A percentile compares a stretch with the other conserved stretches of the same genome.
Evolutionary conservation across 139 green algal species (phyloP).

Genomic region (Raphidocelis subcapitata): DNA sequence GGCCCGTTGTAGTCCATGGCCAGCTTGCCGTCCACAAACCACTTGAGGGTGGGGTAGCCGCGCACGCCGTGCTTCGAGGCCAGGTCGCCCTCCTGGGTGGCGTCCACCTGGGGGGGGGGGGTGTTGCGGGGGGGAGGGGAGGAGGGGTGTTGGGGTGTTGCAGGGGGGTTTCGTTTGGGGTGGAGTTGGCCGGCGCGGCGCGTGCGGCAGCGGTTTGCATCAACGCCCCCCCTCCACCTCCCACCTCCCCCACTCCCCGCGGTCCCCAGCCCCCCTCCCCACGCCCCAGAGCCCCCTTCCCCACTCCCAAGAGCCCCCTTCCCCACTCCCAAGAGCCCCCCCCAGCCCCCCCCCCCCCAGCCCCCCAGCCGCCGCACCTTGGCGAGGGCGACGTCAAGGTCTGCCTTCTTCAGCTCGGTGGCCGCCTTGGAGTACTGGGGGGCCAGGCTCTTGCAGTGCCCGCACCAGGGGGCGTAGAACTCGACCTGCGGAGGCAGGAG

Average conservation of each 20-base stretch:
- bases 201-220: not conserved
- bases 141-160: not conserved
- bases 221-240: not conserved
- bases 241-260: not conserved
- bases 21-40: conserved; percentile 81
- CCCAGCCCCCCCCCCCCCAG: no score
- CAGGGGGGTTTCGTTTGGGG: not conserved
- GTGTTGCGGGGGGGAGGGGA: not conserved
- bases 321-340: no score
- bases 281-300: not conserved
- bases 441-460: conserved; percentile 77
- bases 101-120: conserved; percentile 61
- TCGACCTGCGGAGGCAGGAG: conserved; percentile 50
- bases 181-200: not conserved
- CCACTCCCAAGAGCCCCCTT: no score
- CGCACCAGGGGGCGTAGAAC: conserved; percentile 82
- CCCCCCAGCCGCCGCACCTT: conserved; percentile 65
- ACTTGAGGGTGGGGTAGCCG: conserved; percentile 88
- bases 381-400: conserved; percentile 56
- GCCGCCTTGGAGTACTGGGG: conserved; percentile 76
- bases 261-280: not conserved
- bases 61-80: conserved; percentile 58
- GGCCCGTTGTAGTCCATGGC: conserved; percentile 68
- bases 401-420: conserved; percentile 58
- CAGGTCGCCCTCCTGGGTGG: conserved; percentile 64